phyloP scores from a whole-genome alignment of 345 rosid genomes.

The Eucalyptus marginata region DNA sequence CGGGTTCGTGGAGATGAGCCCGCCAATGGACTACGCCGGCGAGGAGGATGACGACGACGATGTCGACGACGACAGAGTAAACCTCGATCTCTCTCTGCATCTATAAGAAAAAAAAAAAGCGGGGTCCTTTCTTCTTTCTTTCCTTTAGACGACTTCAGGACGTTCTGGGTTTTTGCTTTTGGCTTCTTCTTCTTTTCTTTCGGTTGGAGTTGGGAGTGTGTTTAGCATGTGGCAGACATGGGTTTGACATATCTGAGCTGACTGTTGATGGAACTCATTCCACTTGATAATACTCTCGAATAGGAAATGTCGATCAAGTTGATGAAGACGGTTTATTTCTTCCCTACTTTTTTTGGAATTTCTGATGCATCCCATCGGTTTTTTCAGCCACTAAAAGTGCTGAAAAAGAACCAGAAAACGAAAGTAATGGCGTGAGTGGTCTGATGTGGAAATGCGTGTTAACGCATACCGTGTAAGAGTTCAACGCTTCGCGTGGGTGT shows the following conservation, averaged over 20 bases:
- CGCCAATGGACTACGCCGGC: not conserved
- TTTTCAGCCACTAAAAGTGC: not conserved
- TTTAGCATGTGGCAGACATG: not conserved
- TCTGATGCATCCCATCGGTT: not conserved
- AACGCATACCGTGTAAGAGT: not conserved
- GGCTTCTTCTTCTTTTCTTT: not conserved
- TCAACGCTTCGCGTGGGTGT: not conserved
- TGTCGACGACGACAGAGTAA: constrained; percentile 1
- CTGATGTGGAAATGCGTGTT: not conserved
- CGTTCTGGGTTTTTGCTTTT: not conserved
- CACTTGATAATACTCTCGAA: not conserved
- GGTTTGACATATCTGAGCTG: not conserved
- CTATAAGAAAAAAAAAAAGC: not conserved
- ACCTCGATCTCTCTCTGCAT: constrained; percentile 37
- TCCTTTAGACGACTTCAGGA: not conserved
- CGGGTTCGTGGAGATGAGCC: not conserved
- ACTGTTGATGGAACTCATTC: not conserved
- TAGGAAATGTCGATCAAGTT: not conserved
- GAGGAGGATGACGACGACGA: not conserved
- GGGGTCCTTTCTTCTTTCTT: not conserved
- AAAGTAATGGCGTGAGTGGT: not conserved
- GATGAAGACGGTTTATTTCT: not conserved
- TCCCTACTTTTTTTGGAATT: not conserved
- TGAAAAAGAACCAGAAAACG: not conserved
- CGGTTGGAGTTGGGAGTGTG: not conserved